Conservation (phyloP, 208 protist species). For the Trypanosomatidae sp. region DNA sequence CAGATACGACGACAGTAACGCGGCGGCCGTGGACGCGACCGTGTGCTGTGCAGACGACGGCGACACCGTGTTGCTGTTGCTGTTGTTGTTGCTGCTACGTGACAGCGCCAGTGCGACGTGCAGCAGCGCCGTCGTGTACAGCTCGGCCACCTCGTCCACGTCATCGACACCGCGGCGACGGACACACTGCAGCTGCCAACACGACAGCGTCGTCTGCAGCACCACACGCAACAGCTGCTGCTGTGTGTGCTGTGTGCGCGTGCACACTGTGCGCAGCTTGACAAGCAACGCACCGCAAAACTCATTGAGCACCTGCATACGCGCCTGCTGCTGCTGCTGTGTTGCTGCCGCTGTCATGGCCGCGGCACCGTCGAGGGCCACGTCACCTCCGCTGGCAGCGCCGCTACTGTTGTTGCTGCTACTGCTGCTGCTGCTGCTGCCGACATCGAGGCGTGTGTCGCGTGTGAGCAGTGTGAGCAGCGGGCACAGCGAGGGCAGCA, state of each 20-base stretch:
- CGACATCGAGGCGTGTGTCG: no score
- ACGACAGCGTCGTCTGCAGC: slow-evolving; percentile 39
- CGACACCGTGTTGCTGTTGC: background rate
- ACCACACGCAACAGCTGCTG: slow-evolving; percentile 49
- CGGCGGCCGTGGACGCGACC: no score
- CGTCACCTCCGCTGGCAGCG: no score
- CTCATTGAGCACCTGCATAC: slow-evolving; percentile 44
- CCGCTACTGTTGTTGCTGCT: no score
- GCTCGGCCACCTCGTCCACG: slow-evolving; percentile 32
- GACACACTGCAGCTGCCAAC: slow-evolving; percentile 78
- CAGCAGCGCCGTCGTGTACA: slow-evolving; percentile 51
- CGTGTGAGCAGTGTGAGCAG: slow-evolving; percentile 66
- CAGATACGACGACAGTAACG: background rate
- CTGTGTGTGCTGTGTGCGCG: slow-evolving; percentile 39
- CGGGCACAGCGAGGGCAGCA: slow-evolving; percentile 69
- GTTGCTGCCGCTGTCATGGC: no score
- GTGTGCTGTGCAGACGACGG: background rate
- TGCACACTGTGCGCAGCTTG: slow-evolving; percentile 25
- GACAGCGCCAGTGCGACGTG: slow-evolving; percentile 12
- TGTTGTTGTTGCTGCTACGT: background rate
- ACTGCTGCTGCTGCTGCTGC: no score
- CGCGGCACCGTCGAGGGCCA: no score
- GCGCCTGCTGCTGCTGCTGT: no score
- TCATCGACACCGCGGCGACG: slow-evolving; percentile 22
- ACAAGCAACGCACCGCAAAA: slow-evolving; percentile 69